phyloP scores from a whole-genome alignment of 2,329 filamentous ascomycete genomes.

The Penicillium sp. region DNA sequence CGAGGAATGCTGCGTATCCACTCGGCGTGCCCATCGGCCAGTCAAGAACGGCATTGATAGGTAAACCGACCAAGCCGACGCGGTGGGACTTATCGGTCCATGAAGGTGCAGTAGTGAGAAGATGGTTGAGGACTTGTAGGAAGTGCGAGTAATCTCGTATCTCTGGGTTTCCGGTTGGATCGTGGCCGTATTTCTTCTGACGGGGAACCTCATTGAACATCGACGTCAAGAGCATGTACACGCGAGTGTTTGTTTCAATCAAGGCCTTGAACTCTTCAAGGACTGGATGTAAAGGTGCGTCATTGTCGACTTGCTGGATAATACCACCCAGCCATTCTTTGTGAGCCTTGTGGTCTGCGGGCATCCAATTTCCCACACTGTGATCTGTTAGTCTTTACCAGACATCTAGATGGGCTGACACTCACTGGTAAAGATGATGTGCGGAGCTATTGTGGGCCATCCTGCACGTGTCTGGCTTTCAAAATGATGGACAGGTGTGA shows the following conservation, averaged over 20 bases:
- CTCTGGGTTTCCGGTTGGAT: slow-evolving; percentile 64
- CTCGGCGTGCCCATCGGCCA: slow-evolving; percentile 61
- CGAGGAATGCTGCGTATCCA: slow-evolving; percentile 58
- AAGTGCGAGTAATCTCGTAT: slow-evolving; percentile 69
- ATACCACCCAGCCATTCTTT: slow-evolving; percentile 63
- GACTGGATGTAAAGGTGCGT: slow-evolving; percentile 58
- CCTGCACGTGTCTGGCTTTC: not conserved
- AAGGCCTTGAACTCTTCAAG: slow-evolving; percentile 66
- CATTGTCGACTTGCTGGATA: slow-evolving; percentile 57
- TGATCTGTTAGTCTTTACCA: not conserved
- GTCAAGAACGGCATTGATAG: slow-evolving; percentile 60
- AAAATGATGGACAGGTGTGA: not conserved
- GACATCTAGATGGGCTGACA: not conserved
- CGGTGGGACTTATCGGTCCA: slow-evolving; percentile 35
- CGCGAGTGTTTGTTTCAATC: slow-evolving; percentile 64
- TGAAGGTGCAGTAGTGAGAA: slow-evolving; percentile 33
- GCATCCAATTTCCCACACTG: slow-evolving; percentile 64
- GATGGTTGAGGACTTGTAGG: slow-evolving; percentile 65
- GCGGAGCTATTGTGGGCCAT: not conserved
- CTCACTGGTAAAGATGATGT: slow-evolving; percentile 22
- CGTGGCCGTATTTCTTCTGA: slow-evolving; percentile 61
- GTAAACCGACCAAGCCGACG: slow-evolving; percentile 55
- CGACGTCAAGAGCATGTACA: slow-evolving; percentile 66
- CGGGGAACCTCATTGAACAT: slow-evolving; percentile 71
- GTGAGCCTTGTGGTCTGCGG: slow-evolving; percentile 63